Conservation (phyloP, 192 early-diverging fungal genomes). For the Phycomyces blakesleeanus region DNA sequence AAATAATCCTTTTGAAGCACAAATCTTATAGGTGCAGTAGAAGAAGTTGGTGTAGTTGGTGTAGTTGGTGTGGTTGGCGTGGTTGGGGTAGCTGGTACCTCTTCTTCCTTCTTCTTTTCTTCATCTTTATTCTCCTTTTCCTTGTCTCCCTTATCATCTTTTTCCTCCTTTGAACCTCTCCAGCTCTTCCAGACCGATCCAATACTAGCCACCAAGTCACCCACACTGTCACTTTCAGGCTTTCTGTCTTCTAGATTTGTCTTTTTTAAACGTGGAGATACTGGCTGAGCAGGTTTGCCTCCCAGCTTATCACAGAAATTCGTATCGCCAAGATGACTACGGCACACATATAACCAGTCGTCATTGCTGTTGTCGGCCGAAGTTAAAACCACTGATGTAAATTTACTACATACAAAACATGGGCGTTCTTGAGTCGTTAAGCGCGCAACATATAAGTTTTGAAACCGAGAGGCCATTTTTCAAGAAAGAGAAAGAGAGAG, state of each 20-base stretch:
- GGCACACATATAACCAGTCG: conserved; percentile 52
- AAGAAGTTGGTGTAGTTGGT: neutral
- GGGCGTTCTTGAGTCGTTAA: conserved; percentile 34
- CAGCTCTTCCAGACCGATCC: conserved; percentile 33
- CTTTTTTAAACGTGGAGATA: conserved; percentile 31
- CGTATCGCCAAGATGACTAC: conserved; percentile 41
- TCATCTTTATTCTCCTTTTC: conserved; percentile 19
- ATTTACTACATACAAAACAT: conserved; percentile 52
- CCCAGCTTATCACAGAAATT: conserved; percentile 43
- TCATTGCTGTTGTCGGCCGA: conserved; percentile 44
- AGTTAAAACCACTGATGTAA: conserved; percentile 44
- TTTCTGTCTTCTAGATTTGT: conserved; percentile 14
- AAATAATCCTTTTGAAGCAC: conserved; percentile 47
- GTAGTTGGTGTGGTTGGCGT: neutral
- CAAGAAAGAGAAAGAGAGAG: neutral
- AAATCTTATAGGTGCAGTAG: conserved; percentile 34
- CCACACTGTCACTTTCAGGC: conserved; percentile 33
- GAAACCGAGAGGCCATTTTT: conserved; percentile 3
- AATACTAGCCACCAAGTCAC: conserved; percentile 29
- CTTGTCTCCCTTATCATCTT: conserved; percentile 33
- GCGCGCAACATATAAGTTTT: conserved; percentile 36
- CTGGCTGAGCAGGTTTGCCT: conserved; percentile 26
- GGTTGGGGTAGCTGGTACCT: neutral
- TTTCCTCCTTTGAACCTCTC: conserved; percentile 18
- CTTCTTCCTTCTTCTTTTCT: conserved; percentile 1